phyloP scores from a whole-genome alignment of 768 basidiomycete species.

The Mrakia blollopis region DNA sequence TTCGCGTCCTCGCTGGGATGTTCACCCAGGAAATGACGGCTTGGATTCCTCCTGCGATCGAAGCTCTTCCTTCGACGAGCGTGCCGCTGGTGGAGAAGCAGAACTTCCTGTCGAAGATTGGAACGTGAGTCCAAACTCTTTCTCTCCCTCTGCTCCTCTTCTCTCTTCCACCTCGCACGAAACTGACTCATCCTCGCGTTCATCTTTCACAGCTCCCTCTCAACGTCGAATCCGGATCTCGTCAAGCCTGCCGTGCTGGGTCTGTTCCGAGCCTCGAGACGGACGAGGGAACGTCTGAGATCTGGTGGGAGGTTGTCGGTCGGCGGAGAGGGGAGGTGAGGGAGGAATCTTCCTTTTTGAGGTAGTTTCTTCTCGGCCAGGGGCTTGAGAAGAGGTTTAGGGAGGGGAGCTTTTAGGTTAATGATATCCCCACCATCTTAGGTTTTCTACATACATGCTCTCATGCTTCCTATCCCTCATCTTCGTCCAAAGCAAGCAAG shows the following conservation, averaged over 20 bases:
- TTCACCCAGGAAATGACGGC: conserved; percentile 64
- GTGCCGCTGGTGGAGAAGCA: conserved; percentile 63
- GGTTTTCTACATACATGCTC: too few species aligned
- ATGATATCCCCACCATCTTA: too few species aligned
- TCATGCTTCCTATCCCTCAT: too few species aligned
- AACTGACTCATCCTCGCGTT: neutral
- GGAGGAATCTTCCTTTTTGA: neutral
- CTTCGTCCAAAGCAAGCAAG: too few species aligned
- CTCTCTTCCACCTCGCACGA: neutral
- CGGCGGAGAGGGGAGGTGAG: neutral
- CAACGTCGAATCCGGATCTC: conserved; percentile 23
- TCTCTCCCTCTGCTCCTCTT: neutral
- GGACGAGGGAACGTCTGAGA: conserved; percentile 28
- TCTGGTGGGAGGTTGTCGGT: conserved; percentile 11
- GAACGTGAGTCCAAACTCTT: conserved; percentile 62
- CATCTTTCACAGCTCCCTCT: conserved; percentile 12
- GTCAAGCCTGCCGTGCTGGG: conserved; percentile 30
- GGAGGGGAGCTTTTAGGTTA: neutral
- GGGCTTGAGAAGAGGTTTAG: neutral
- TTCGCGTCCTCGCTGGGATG: conserved; percentile 61
- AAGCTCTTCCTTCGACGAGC: conserved; percentile 59
- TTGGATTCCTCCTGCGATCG: conserved; percentile 69
- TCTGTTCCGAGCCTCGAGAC: conserved; percentile 30
- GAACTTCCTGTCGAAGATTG: conserved; percentile 68
- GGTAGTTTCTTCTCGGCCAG: neutral